A percentile compares a stretch with the other conserved stretches of the same genome.
Conservation (phyloP, 192 early-diverging fungal genomes). For the Coemansia sp. region DNA sequence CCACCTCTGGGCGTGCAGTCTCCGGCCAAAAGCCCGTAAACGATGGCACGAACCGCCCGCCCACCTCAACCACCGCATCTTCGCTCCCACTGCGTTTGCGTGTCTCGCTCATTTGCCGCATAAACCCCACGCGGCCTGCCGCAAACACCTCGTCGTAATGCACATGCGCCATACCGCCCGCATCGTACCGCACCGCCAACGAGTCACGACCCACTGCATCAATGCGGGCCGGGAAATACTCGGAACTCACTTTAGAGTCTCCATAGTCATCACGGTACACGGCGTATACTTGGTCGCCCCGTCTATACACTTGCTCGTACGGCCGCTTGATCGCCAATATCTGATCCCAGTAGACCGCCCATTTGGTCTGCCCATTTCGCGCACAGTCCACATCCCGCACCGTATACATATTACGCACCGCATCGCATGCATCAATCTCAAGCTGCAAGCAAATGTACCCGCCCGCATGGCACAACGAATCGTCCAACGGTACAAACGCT, state of each 20-base stretch:
- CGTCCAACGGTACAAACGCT: constrained; percentile 26
- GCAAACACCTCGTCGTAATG: constrained; percentile 54
- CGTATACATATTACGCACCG: constrained; percentile 32
- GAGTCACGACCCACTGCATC: constrained; percentile 21
- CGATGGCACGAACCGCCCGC: constrained; percentile 28
- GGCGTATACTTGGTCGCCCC: constrained; percentile 49
- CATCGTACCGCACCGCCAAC: constrained; percentile 30
- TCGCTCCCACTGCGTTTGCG: constrained; percentile 6
- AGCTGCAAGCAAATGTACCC: constrained; percentile 30
- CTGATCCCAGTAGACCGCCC: constrained; percentile 52
- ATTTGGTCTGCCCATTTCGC: constrained; percentile 12
- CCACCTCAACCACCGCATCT: constrained; percentile 24
- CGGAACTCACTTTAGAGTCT: constrained; percentile 38
- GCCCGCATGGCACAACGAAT: constrained; percentile 10
- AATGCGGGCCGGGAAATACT: constrained; percentile 42
- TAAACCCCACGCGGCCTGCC: constrained; percentile 39
- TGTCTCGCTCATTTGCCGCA: constrained; percentile 34
- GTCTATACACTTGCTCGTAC: constrained; percentile 36
- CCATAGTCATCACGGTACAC: constrained; percentile 41
- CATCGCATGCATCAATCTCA: constrained; percentile 34
- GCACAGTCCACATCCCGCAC: constrained; percentile 28
- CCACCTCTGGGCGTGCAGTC: constrained; percentile 23
- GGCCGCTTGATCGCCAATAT: constrained; percentile 36
- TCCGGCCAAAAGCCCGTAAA: constrained; percentile 51
- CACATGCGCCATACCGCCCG: constrained; percentile 34